A percentile compares a stretch with the other conserved stretches of the same genome.
These are phyloP conservation scores for Alloteropsis semialata DNA, from an alignment of 176 grass and related monocot species.

Conservation along the genomic window DNA sequence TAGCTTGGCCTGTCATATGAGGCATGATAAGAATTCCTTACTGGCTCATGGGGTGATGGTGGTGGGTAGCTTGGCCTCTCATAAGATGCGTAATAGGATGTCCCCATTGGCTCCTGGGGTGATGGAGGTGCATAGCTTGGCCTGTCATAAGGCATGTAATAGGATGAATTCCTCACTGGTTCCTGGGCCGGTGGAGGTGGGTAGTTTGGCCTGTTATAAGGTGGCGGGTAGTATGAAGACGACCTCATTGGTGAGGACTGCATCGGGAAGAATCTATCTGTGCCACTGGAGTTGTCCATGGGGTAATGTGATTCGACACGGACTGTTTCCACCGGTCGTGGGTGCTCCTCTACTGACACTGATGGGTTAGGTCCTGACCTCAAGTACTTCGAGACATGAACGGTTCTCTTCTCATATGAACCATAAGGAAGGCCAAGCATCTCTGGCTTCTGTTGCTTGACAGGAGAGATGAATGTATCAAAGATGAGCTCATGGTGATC, in stretches of 20 bases:
- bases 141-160: constrained; percentile 51
- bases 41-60: constrained; percentile 54
- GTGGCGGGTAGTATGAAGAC: constrained; percentile 50
- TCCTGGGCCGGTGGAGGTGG: constrained; percentile 29
- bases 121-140: constrained; percentile 45
- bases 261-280: constrained; percentile 33
- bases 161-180: constrained; percentile 55
- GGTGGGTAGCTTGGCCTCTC: constrained; percentile 42
- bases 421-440: constrained; percentile 54
- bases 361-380: constrained; percentile 65
- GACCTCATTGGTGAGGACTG: constrained; percentile 37
- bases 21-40: constrained; percentile 52
- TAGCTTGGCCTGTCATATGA: constrained; percentile 56
- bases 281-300: constrained; percentile 39
- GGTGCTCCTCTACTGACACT: constrained; percentile 75
- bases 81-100: constrained; percentile 40
- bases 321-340: constrained; percentile 53
- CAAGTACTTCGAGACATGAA: constrained; percentile 75
- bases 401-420: constrained; percentile 59
- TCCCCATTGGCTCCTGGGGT: constrained; percentile 61
- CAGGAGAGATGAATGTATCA: constrained; percentile 59
- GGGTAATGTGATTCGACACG: constrained; percentile 72
- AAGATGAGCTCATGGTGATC: constrained; percentile 62
- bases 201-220: constrained; percentile 46
- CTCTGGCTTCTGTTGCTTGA: constrained; percentile 62